Evolutionary conservation across 2,329 filamentous ascomycete genomes (phyloP), one percentile per base, ranked within the genome.

Genomic region (Volutella citrinella): DNA sequence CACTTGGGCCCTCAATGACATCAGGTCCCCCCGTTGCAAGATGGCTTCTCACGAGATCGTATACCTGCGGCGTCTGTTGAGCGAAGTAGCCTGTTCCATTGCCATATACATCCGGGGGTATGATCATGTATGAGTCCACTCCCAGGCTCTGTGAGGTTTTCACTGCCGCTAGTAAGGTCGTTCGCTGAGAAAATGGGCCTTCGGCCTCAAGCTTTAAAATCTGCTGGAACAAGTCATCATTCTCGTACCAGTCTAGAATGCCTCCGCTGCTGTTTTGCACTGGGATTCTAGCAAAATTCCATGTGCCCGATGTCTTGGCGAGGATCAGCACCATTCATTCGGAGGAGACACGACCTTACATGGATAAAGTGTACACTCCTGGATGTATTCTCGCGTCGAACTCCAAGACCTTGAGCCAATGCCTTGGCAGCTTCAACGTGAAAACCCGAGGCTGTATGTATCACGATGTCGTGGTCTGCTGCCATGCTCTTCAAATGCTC

Each of bases 361-460:
- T 40, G 34, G 14, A 40, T 31, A n/a, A 31, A 40, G 14, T 40
- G 30, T 16, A 37, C 38, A 11, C 18, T 13, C 7, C 16, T 15
- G 4, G 16, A 23, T 7, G 13, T 27, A 16, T 11, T 12, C 10
- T 17, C 14, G 17, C 19, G 33, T 17, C 38, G 31, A 21, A n/a
- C 9, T 5, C 21, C 38, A 5, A 40, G 27, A 3, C 34, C 38
- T 6, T 16, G 8, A 5, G 37, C 24, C 13, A 40, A 20, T 6
- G 30, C 27, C 10, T 22, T 10, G 9, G 38, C 38, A 7, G 34
- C 36, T 19, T 10, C 26, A 7, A 33, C 19, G 21, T 40, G 38
- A 10, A 37, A 37, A 6, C 38, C 34, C 4, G 33, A 37, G 6
- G 38, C 38, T n/a, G 34, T 27, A 18, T 41, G 34, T 7, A 41